Conservation (phyloP, 2,329 filamentous ascomycete species). For the Colletotrichum camelliae region DNA sequence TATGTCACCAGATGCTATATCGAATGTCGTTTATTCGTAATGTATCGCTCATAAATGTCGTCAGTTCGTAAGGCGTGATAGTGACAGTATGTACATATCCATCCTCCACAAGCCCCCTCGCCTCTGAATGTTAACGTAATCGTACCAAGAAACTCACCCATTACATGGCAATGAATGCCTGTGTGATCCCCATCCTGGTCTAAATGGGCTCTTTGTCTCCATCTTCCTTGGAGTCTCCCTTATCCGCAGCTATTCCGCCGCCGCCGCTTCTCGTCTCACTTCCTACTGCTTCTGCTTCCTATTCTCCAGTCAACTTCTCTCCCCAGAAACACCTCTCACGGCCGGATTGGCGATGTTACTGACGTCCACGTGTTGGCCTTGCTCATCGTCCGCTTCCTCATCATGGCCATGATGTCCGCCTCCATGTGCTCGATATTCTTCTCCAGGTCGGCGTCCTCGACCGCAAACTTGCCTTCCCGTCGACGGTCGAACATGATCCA, state of each 20-base stretch:
- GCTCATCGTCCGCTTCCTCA: slow-evolving; percentile 62
- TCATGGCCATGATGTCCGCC: slow-evolving; percentile 59
- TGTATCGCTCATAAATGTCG: slow-evolving; percentile 12
- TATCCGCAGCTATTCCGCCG: neutral
- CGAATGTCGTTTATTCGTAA: neutral
- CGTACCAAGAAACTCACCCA: neutral
- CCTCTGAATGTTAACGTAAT: slow-evolving; percentile 1
- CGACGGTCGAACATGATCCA: slow-evolving; percentile 61
- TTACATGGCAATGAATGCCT: neutral
- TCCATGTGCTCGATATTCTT: slow-evolving; percentile 62
- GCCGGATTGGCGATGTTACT: slow-evolving; percentile 31
- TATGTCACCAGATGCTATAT: neutral
- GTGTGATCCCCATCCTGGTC: too few relatives aligned
- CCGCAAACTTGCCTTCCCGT: slow-evolving; percentile 52
- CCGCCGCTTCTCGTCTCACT: neutral
- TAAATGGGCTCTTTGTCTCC: neutral
- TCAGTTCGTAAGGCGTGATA: slow-evolving; percentile 22
- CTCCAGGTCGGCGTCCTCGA: slow-evolving; percentile 58
- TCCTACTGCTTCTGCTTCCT: neutral
- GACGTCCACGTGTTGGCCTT: slow-evolving; percentile 61
- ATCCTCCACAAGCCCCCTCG: neutral
- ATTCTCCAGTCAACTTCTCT: neutral
- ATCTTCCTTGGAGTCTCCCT: neutral
- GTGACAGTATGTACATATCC: slow-evolving; percentile 15
- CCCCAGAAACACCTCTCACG: neutral